These are phyloP conservation scores for Wakefieldia striispora DNA, from an alignment of 768 basidiomycete species.

Conservation along the genomic window DNA sequence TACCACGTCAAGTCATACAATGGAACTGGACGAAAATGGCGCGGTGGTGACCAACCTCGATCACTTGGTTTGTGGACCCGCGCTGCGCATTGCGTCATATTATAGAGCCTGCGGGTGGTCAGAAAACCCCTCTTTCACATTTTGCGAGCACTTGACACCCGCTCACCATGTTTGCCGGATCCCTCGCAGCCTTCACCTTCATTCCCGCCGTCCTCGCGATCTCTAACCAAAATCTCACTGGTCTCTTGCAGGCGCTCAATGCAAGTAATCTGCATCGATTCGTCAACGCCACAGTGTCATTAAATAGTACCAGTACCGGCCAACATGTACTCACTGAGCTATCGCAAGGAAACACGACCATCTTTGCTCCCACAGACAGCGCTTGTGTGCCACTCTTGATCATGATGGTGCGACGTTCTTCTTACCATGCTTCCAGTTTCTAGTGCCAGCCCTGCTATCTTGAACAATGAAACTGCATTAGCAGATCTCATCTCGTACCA, in stretches of 20 bases:
- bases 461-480: conserved; percentile 35
- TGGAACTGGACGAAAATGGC: too few species aligned
- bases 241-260: conserved; percentile 39
- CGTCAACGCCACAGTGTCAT: conserved; percentile 34
- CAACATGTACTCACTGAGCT: conserved; percentile 42
- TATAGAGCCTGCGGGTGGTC: conserved; percentile 9
- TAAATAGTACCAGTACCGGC: conserved; percentile 47
- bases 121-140: background rate
- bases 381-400: conserved; percentile 44
- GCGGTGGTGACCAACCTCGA: background rate
- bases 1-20: too few species aligned
- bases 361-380: conserved; percentile 57
- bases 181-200: conserved; percentile 20
- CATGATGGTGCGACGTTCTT: background rate
- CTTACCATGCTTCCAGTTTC: conserved; percentile 14
- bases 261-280: conserved; percentile 41
- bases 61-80: background rate
- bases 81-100: conserved; percentile 35
- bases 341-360: conserved; percentile 43
- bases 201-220: conserved; percentile 31
- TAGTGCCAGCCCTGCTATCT: conserved; percentile 4
- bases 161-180: conserved; percentile 19
- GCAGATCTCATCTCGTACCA: conserved; percentile 57
- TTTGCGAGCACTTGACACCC: background rate
- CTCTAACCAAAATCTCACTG: conserved; percentile 23